Evolutionary conservation across 1,284 basidiomycete genomes (phyloP), one percentile per base, ranked within the genome.

Genomic region (Papiliotrema nemorosa): DNA sequence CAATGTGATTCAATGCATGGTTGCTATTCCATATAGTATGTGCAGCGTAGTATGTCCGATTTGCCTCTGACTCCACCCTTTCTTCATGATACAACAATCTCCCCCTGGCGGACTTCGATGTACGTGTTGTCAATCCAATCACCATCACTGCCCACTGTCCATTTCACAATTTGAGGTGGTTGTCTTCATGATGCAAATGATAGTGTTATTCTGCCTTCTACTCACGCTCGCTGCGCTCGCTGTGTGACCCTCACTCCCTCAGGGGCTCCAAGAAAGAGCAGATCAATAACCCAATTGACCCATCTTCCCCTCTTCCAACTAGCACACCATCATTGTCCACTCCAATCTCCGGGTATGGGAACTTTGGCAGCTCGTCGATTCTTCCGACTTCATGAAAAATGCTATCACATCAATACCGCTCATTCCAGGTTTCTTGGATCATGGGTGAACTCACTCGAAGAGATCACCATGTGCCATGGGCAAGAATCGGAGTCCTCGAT

Each of bases 261-360:
- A 70, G 44, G 39, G 73, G 73, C 54, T 73, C 72, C 25, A 75
- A 49, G 60, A 75, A 76, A 29, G 64, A 69, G 52, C 75, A 76
- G 45, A 76, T 69, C 9, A 74, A 67, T 36, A 76, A 55, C 3
- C 75, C 75, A 20, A 73, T 70, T 20, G 42, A 46, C 10, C 72
- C 72, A 41, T 62, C 47, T 44, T 66, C 67, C 2, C 58, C 57
- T 14, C 67, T 44, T n/a, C 63, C 70, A 24, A 71, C 72, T 26
- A 76, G 55, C 3, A 75, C 66, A 16, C 75, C 75, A 49, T 76
- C 75, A 47, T 76, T 73, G 27, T 73, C 71, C 9, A 75, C 70
- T 7, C 74, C 74, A 5, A 75, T 60, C 25, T 71, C 66, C 3
- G 64, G 59, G 39, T 74, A 72, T 2, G 75, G 75, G 47, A 76